Conservation (phyloP, 257 asterid species). For the Nicotiana attenuata region DNA sequence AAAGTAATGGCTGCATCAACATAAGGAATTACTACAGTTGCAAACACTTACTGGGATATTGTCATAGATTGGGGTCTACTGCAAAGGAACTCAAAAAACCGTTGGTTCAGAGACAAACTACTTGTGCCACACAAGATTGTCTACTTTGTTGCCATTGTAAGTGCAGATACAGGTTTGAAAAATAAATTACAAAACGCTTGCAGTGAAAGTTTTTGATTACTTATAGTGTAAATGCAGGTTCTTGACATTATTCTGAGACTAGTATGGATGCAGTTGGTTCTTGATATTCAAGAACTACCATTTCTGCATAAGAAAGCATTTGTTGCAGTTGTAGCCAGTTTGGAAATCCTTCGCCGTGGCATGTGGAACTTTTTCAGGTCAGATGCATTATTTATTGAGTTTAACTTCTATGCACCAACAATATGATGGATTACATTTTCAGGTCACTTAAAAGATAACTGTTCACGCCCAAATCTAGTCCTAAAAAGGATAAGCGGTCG, state of each 20-base stretch:
- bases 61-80: conserved; percentile 82
- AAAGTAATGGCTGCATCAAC: conserved; percentile 47
- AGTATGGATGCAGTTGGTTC: conserved; percentile 88
- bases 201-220: not conserved
- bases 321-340: conserved; percentile 54
- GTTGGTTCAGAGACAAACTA: conserved; percentile 82
- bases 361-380: conserved; percentile 95
- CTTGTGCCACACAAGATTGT: conserved; percentile 55
- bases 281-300: conserved; percentile 35
- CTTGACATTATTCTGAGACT: conserved; percentile 63
- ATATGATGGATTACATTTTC: too few species aligned
- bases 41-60: conserved; percentile 72
- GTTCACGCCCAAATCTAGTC: too few species aligned
- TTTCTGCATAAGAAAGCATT: conserved; percentile 60
- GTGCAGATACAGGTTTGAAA: not conserved
- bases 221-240: conserved; percentile 34
- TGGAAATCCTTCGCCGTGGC: conserved; percentile 83
- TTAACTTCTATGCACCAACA: not conserved
- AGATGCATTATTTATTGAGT: not conserved
- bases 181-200: not conserved
- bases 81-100: conserved; percentile 46
- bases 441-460: not conserved
- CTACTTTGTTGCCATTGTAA: conserved; percentile 73
- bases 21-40: conserved; percentile 57
- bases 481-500: too few species aligned